Percentiles rank a stretch among this genome's conserved stretches.
phyloP scores from a whole-genome alignment of 1,284 basidiomycete species.

The Exobasidium rhododendri region DNA sequence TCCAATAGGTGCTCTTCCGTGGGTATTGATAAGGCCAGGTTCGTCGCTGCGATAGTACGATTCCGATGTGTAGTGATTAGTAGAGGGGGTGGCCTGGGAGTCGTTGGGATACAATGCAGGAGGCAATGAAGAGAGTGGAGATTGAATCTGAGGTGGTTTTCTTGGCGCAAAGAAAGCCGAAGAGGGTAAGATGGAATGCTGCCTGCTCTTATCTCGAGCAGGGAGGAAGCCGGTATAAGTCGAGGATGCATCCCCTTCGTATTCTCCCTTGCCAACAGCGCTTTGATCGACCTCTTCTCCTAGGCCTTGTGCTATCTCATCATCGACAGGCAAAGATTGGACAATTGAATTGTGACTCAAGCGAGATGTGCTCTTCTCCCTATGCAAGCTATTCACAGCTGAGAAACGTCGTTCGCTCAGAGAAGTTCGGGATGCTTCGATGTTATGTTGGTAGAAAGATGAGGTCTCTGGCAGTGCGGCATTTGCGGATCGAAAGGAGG shows the following conservation, averaged over 20 bases:
- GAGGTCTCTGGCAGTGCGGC: slow-evolving; percentile 7
- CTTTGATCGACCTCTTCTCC: slow-evolving; percentile 6
- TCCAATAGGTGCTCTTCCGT: neutral
- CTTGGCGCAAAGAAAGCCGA: slow-evolving; percentile 40
- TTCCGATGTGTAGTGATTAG: neutral
- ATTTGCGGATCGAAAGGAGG: neutral
- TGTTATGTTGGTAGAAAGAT: slow-evolving; percentile 8
- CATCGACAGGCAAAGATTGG: slow-evolving; percentile 19
- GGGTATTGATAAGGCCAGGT: neutral
- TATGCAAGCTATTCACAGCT: neutral
- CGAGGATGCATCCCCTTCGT: neutral
- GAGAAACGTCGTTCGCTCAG: slow-evolving; percentile 1
- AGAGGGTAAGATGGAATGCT: slow-evolving; percentile 34
- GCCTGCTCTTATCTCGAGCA: slow-evolving; percentile 24
- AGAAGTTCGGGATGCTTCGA: slow-evolving; percentile 5
- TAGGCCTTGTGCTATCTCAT: slow-evolving; percentile 24
- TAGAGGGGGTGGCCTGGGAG: slow-evolving; percentile 6
- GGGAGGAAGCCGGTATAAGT: slow-evolving; percentile 3
- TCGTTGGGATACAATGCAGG: neutral
- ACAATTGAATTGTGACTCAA: neutral
- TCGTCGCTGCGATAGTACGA: neutral
- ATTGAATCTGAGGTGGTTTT: slow-evolving; percentile 21
- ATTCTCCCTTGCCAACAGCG: too few relatives aligned
- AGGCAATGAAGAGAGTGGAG: slow-evolving; percentile 3
- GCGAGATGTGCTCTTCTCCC: neutral